Evolutionary conservation across 257 asterid species (phyloP).

Genomic region (Rhazya stricta): DNA sequence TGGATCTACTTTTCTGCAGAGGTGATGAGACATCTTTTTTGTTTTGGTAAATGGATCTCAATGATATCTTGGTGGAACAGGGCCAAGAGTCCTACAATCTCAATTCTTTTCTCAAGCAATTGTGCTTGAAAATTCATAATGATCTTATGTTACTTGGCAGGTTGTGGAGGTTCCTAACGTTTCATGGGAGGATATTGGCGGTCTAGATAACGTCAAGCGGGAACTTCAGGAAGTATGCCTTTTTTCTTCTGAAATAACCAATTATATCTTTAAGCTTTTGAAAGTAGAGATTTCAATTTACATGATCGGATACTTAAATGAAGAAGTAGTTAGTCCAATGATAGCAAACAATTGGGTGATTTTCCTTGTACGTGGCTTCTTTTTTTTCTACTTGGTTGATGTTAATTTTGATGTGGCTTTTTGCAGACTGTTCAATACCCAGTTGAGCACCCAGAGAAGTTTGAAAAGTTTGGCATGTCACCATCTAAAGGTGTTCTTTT

Average conservation of each 20-base stretch:
- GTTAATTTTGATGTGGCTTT: neutral
- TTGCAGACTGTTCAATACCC: constrained; percentile 65
- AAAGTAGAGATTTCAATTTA: neutral
- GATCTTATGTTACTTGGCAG: constrained; percentile 19
- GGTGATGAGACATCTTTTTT: neutral
- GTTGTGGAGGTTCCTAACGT: constrained; percentile 56
- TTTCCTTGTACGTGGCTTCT: constrained; percentile 8
- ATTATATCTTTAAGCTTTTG: neutral
- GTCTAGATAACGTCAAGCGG: constrained; percentile 42
- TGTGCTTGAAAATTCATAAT: neutral
- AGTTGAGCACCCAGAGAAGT: constrained; percentile 66
- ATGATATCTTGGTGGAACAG: neutral
- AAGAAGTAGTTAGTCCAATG: neutral
- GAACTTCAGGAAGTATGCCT: constrained; percentile 49
- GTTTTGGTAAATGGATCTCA: neutral
- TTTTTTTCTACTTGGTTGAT: neutral
- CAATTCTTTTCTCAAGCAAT: neutral
- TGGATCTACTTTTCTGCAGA: neutral
- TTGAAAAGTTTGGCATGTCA: constrained; percentile 63
- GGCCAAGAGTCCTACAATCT: neutral
- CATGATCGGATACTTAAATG: neutral
- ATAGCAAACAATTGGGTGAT: neutral
- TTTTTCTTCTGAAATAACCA: neutral
- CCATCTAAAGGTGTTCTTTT: constrained; percentile 66
- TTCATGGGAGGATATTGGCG: constrained; percentile 55